Evolutionary conservation across 192 early-diverging fungal species (phyloP).

Genomic region (Spinellus fusiger): DNA sequence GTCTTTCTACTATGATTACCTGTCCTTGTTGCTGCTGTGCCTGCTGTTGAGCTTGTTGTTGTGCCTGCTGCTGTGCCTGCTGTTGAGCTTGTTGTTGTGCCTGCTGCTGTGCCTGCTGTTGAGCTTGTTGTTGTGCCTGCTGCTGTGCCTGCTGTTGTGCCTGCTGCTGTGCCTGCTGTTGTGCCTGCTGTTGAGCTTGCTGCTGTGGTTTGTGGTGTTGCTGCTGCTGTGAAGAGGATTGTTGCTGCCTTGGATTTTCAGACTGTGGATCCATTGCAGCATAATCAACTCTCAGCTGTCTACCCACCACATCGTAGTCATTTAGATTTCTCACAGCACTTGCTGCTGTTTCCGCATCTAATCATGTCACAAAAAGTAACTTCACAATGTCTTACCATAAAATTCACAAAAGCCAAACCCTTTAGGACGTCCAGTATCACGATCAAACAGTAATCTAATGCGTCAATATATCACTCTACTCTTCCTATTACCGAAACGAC

Average conservation of each 20-base stretch:
- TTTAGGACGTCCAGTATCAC: constrained; percentile 78
- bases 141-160: constrained; percentile 4
- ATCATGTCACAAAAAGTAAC: constrained; percentile 2
- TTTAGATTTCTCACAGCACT: constrained; percentile 93
- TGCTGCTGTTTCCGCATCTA: constrained; percentile 84
- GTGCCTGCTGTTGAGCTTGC: constrained; percentile 9
- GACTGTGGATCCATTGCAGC: constrained; percentile 69
- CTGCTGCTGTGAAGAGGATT: constrained; percentile 11
- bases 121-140: constrained; percentile 7
- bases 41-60: neutral
- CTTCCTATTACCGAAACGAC: constrained; percentile 49
- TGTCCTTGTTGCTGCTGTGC: neutral
- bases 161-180: constrained; percentile 6
- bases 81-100: constrained; percentile 1
- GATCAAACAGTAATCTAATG: constrained; percentile 82
- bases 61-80: constrained; percentile 1
- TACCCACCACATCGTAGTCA: constrained; percentile 82
- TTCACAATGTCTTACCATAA: constrained; percentile 39
- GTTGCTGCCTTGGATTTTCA: constrained; percentile 8
- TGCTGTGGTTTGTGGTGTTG: neutral
- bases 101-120: neutral
- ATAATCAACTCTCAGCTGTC: constrained; percentile 88
- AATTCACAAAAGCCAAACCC: constrained; percentile 96
- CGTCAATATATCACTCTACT: constrained; percentile 4
- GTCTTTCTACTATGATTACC: neutral